Percentiles rank a stretch among this genome's conserved stretches.
Conservation (phyloP, 2,329 filamentous ascomycete genomes). For the Fusarium fujikuroi region DNA sequence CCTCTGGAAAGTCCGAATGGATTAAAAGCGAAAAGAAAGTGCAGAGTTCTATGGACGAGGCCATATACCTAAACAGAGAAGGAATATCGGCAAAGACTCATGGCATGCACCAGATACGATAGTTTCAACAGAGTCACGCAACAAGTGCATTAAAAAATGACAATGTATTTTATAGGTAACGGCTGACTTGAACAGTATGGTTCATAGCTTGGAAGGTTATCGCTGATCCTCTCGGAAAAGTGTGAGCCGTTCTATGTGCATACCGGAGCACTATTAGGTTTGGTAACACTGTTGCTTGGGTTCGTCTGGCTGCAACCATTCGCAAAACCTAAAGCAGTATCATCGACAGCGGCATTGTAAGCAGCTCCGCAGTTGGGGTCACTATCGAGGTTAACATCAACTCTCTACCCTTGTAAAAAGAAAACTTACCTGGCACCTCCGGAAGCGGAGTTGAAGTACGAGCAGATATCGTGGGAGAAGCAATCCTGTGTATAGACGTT, state of each 20-base stretch:
- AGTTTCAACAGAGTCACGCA: rapidly evolving
- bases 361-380: constrained; percentile 60
- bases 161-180: too few species aligned
- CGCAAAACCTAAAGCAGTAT: constrained; percentile 51
- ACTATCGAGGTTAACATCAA: constrained; percentile 41
- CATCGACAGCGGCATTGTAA: constrained; percentile 56
- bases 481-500: constrained; percentile 63
- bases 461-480: constrained; percentile 62
- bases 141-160: neutral
- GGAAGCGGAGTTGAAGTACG: constrained; percentile 60
- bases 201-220: rapidly evolving
- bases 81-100: rapidly evolving
- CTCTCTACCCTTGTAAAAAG: rapidly evolving
- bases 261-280: constrained; percentile 43
- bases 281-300: constrained; percentile 41
- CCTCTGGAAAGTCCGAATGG: rapidly evolving
- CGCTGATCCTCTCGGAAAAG: rapidly evolving
- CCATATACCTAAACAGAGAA: neutral
- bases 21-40: neutral
- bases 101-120: neutral
- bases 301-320: constrained; percentile 52
- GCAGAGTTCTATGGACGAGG: neutral
- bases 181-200: neutral
- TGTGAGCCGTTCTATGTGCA: constrained; percentile 23
- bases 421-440: constrained; percentile 55